Conservation (phyloP, 148 eudicot genomes). For the Heliamphora exappendiculata region DNA sequence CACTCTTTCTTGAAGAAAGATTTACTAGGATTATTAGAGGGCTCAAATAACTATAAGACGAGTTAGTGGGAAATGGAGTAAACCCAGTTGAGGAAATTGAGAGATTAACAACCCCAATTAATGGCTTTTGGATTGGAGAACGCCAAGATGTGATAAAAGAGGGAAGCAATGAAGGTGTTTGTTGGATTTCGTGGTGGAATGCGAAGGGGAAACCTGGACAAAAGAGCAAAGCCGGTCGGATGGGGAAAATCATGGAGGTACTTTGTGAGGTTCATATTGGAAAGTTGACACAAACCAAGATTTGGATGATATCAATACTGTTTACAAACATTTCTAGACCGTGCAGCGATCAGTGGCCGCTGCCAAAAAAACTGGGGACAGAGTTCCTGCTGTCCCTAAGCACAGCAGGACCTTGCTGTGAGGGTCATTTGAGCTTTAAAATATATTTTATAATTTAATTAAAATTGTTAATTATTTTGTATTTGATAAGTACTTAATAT, state of each 20-base stretch:
- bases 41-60: neutral
- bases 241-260: conserved; percentile 10
- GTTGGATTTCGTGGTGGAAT: neutral
- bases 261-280: conserved; percentile 9
- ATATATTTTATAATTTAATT: too few relatives aligned
- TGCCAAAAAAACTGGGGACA: too few relatives aligned
- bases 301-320: neutral
- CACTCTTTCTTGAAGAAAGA: neutral
- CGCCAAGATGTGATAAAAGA: neutral
- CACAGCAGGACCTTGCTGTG: too few relatives aligned
- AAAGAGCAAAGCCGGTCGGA: neutral
- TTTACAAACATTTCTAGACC: neutral
- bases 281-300: neutral
- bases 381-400: too few relatives aligned
- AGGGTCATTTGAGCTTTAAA: too few relatives aligned
- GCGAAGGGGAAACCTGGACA: neutral
- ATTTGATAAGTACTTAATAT: too few relatives aligned
- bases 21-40: too few relatives aligned
- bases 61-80: neutral
- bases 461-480: too few relatives aligned
- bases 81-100: conserved; percentile 8
- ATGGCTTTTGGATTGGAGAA: neutral
- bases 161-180: neutral
- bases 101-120: conserved; percentile 10
- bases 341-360: too few relatives aligned